phyloP scores from a whole-genome alignment of 768 basidiomycete species.

The Hericium erinaceus region DNA sequence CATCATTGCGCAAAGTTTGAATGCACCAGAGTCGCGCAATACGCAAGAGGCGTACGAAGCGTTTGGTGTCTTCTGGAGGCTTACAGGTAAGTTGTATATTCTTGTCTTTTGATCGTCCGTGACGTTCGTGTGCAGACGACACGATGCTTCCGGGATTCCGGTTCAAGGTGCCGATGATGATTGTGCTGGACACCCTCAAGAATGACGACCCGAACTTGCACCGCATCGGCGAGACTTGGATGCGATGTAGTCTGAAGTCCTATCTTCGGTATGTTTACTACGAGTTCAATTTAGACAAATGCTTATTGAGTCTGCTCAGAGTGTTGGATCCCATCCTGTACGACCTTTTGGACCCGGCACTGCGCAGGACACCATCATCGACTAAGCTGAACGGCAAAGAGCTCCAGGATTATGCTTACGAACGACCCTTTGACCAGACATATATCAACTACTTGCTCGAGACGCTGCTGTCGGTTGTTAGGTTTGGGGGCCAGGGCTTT shows the following conservation, averaged over 20 bases:
- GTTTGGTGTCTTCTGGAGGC: slow-evolving; percentile 88
- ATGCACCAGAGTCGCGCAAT: slow-evolving; percentile 37
- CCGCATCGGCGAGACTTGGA: slow-evolving; percentile 90
- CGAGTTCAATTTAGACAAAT: slow-evolving; percentile 1
- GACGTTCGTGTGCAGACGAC: slow-evolving; percentile 50
- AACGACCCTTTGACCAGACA: slow-evolving; percentile 68
- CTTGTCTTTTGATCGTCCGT: neutral
- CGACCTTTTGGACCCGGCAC: slow-evolving; percentile 64
- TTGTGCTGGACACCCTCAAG: slow-evolving; percentile 75
- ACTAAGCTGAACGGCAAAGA: slow-evolving; percentile 56
- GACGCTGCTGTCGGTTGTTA: slow-evolving; percentile 63
- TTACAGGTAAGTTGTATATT: slow-evolving; percentile 49
- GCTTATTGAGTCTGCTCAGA: slow-evolving; percentile 29
- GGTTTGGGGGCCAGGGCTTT: slow-evolving; percentile 88
- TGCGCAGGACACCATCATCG: slow-evolving; percentile 40
- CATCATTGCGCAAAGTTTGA: slow-evolving; percentile 66
- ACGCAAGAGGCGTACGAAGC: slow-evolving; percentile 65
- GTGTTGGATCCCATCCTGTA: slow-evolving; percentile 82
- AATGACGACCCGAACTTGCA: slow-evolving; percentile 65
- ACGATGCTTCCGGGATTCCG: slow-evolving; percentile 68
- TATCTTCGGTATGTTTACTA: slow-evolving; percentile 61
- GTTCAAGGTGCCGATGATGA: slow-evolving; percentile 81
- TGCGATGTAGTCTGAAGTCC: slow-evolving; percentile 87
- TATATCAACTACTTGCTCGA: slow-evolving; percentile 69
- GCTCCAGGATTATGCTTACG: slow-evolving; percentile 59